Conservation (phyloP, 768 basidiomycete species). For the Tylopilus balloui region DNA sequence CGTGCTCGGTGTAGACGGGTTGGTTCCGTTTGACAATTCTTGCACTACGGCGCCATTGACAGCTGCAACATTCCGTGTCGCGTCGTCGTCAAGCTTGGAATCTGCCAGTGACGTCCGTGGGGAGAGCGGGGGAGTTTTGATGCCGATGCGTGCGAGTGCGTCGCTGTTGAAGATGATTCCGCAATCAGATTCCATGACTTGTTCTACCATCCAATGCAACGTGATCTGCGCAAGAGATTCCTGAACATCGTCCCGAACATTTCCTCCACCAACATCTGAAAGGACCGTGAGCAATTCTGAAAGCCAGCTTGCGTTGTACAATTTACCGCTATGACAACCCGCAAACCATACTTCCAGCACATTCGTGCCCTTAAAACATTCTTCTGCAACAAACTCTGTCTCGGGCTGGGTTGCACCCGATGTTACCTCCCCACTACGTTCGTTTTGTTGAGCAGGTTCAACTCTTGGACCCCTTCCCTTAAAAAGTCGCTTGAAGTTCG, state of each 20-base stretch:
- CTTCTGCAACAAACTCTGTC: not conserved
- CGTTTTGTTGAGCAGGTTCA: not conserved
- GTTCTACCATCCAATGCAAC: conserved; percentile 76
- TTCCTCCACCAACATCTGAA: conserved; percentile 69
- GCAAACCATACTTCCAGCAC: conserved; percentile 80
- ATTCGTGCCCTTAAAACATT: conserved; percentile 33
- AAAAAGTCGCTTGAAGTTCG: not conserved
- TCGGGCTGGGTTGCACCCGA: not conserved
- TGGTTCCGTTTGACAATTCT: not conserved
- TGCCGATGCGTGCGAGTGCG: conserved; percentile 44
- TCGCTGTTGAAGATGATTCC: conserved; percentile 53
- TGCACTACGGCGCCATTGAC: not conserved
- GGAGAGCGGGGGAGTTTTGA: conserved; percentile 15
- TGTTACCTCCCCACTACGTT: not conserved
- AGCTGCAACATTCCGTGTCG: not conserved
- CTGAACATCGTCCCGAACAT: conserved; percentile 39
- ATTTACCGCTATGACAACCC: conserved; percentile 62
- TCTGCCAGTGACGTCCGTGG: not conserved
- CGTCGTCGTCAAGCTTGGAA: not conserved
- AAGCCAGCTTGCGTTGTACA: not conserved
- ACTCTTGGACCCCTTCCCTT: not conserved
- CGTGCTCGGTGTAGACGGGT: not conserved
- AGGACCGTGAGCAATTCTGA: not conserved
- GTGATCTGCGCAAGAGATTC: conserved; percentile 53
- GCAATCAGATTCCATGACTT: conserved; percentile 53